Conservation (phyloP, 768 basidiomycete genomes). For the Russula emetica region DNA sequence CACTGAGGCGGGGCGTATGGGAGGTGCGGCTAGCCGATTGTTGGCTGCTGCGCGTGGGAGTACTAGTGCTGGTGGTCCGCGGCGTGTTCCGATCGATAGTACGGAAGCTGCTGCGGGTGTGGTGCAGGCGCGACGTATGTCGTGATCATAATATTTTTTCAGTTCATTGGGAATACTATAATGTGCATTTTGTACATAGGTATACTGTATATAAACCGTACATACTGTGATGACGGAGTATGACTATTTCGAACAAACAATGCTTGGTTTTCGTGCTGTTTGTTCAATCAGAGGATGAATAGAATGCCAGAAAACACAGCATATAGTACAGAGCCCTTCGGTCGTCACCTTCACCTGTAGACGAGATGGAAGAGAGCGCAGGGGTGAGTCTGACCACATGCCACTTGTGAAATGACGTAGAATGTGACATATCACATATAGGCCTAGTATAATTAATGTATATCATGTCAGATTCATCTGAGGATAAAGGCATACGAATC, state of each 20-base stretch:
- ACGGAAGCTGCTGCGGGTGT: conserved; percentile 52
- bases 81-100: conserved; percentile 65
- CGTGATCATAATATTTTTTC: conserved; percentile 12
- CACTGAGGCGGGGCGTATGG: conserved; percentile 10
- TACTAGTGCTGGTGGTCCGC: conserved; percentile 40
- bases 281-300: too few relatives aligned
- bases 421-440: too few relatives aligned
- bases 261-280: background rate
- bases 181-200: background rate
- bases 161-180: background rate
- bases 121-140: conserved; percentile 49
- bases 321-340: too few relatives aligned
- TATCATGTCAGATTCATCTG: too few relatives aligned
- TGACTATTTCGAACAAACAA: background rate
- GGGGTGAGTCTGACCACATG: too few relatives aligned
- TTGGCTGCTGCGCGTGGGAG: conserved; percentile 32
- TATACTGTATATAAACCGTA: background rate
- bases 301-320: too few relatives aligned
- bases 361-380: too few relatives aligned
- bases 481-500: too few relatives aligned
- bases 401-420: too few relatives aligned
- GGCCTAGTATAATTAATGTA: too few relatives aligned
- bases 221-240: background rate
- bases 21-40: conserved; percentile 22
- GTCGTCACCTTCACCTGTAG: too few relatives aligned